Conservation (phyloP, 768 basidiomycete species). For the Hygrocybe coccinea region DNA sequence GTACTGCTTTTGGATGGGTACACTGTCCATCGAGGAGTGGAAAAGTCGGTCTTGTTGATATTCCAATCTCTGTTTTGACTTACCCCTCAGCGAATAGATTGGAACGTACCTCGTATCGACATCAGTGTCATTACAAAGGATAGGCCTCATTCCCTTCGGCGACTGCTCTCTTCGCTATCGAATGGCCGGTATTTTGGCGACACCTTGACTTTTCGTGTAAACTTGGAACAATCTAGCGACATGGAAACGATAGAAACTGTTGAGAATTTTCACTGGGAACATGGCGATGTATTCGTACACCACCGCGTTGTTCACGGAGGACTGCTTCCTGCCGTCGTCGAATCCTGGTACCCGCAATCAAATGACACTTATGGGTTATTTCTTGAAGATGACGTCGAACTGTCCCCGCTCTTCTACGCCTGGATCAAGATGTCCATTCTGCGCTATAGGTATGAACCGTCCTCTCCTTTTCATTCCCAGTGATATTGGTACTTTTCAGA, state of each 20-base stretch:
- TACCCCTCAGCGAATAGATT: conserved; percentile 47
- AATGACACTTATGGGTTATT: conserved; percentile 74
- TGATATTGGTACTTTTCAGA: conserved; percentile 31
- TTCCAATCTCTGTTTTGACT: neutral
- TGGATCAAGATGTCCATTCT: conserved; percentile 81
- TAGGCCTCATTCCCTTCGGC: conserved; percentile 62
- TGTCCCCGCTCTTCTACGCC: conserved; percentile 80
- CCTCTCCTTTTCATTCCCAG: neutral
- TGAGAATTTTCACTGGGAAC: conserved; percentile 51
- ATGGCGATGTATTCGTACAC: conserved; percentile 57
- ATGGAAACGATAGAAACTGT: conserved; percentile 50
- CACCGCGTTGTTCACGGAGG: conserved; percentile 77
- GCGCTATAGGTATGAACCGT: conserved; percentile 54
- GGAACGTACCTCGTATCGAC: conserved; percentile 66
- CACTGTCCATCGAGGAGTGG: conserved; percentile 54
- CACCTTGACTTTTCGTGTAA: conserved; percentile 55
- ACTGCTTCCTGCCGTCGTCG: conserved; percentile 76
- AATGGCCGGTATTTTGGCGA: conserved; percentile 65
- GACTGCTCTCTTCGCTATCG: conserved; percentile 60
- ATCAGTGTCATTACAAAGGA: conserved; percentile 75
- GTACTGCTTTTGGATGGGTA: conserved; percentile 58
- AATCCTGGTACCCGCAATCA: conserved; percentile 80
- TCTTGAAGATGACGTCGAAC: conserved; percentile 82
- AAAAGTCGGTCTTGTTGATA: conserved; percentile 38
- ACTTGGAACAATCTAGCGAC: conserved; percentile 74